Conservation (phyloP, 768 basidiomycete species). For the Boletus huronensis region DNA sequence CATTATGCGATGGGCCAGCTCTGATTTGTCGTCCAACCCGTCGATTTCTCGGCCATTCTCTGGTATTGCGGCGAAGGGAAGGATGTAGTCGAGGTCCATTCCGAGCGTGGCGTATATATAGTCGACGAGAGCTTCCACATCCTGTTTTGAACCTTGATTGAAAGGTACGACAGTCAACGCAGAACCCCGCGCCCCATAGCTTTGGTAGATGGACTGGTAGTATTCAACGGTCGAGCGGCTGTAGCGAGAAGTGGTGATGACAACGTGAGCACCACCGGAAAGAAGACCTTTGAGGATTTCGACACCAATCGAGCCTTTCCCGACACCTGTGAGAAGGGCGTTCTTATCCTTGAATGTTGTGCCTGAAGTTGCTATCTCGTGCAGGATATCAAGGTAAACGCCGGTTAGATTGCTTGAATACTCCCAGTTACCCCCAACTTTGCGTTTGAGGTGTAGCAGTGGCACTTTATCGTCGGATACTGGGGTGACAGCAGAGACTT, state of each 20-base stretch:
- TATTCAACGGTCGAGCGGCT: slow-evolving; percentile 95
- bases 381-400: slow-evolving; percentile 93
- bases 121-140: slow-evolving; percentile 96
- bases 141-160: slow-evolving; percentile 98
- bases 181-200: slow-evolving; percentile 92
- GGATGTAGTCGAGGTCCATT: slow-evolving; percentile 96
- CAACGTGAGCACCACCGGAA: slow-evolving; percentile 93
- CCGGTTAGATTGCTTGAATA: slow-evolving; percentile 96
- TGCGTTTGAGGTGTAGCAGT: slow-evolving; percentile 93
- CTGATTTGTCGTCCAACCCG: slow-evolving; percentile 93
- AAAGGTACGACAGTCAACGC: slow-evolving; percentile 97
- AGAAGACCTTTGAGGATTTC: slow-evolving; percentile 96
- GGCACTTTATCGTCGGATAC: slow-evolving; percentile 88
- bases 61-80: slow-evolving; percentile 97
- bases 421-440: slow-evolving; percentile 92
- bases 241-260: slow-evolving; percentile 98
- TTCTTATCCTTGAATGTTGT: slow-evolving; percentile 99
- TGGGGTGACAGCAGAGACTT: slow-evolving; percentile 64
- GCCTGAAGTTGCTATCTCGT: slow-evolving; percentile 97
- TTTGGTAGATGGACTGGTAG: slow-evolving; percentile 97
- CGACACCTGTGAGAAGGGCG: slow-evolving; percentile 95
- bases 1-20: slow-evolving; percentile 98
- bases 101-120: slow-evolving; percentile 96
- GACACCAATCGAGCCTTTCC: slow-evolving; percentile 96
- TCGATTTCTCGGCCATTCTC: slow-evolving; percentile 99